Conservation (phyloP, 352 stramenopile species). For the Pythium phragmiticola region DNA sequence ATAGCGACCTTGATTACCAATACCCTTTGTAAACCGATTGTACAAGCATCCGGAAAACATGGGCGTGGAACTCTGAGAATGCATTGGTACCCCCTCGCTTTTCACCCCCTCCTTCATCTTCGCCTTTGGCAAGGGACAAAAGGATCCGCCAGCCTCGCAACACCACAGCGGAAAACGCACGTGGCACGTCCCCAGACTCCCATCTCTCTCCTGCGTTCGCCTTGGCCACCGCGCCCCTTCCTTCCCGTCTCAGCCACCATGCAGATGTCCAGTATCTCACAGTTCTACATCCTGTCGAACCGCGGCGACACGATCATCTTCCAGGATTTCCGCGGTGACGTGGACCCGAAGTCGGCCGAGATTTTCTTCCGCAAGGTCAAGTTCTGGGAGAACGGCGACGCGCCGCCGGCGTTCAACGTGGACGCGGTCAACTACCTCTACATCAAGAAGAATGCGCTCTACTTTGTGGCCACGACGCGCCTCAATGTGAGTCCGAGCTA, state of each 20-base stretch:
- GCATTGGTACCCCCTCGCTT: background rate
- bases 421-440: constrained; percentile 98
- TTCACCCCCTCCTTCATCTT: background rate
- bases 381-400: constrained; percentile 97
- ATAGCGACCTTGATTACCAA: background rate
- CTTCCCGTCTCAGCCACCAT: constrained; percentile 5
- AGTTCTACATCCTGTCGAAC: constrained; percentile 99
- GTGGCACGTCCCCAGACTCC: constrained; percentile 11
- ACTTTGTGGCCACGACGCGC: constrained; percentile 97
- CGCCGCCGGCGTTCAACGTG: constrained; percentile 96
- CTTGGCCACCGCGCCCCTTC: background rate
- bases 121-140: background rate
- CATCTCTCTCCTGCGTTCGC: background rate
- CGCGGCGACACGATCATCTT: constrained; percentile 98
- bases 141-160: background rate
- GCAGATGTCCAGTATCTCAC: constrained; percentile 86
- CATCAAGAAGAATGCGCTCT: constrained; percentile 97
- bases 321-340: constrained; percentile 94
- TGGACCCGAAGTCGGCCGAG: constrained; percentile 88
- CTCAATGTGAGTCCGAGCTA: constrained; percentile 96
- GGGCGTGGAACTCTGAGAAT: background rate
- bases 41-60: background rate
- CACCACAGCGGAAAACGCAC: background rate
- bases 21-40: background rate
- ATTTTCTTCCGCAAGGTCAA: constrained; percentile 99